These are phyloP conservation scores for Corymbia calophylla DNA, from an alignment of 441 rosid genomes.

Conservation along the genomic window DNA sequence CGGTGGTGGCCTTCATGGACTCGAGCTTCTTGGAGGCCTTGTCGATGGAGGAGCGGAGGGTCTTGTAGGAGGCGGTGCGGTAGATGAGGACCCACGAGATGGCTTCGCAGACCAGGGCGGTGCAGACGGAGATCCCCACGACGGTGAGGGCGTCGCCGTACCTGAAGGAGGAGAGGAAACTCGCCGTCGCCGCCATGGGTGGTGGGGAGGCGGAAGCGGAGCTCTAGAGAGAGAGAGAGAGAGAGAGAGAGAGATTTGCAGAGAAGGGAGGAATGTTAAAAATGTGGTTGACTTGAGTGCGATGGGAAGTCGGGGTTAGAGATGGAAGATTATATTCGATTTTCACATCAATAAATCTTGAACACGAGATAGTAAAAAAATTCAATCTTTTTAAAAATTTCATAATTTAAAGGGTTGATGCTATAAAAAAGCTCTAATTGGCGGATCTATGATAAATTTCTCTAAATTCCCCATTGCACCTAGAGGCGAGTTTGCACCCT, in stretches of 20 bases:
- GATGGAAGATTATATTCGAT: not conserved
- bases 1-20: slow-evolving; percentile 68
- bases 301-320: not conserved
- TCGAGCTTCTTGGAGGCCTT: slow-evolving; percentile 87
- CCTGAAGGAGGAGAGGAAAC: slow-evolving; percentile 18
- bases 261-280: not conserved
- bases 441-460: too few relatives aligned
- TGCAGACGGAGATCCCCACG: slow-evolving; percentile 80
- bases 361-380: not conserved
- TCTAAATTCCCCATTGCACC: too few relatives aligned
- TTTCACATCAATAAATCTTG: not conserved
- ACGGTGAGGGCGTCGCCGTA: slow-evolving; percentile 80
- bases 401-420: too few relatives aligned
- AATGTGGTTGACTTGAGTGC: not conserved
- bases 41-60: slow-evolving; percentile 81
- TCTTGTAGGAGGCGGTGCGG: slow-evolving; percentile 80
- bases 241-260: not conserved
- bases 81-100: slow-evolving; percentile 91
- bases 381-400: too few relatives aligned
- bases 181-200: not conserved
- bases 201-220: not conserved
- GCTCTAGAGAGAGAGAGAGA: not conserved
- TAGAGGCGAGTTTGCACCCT: too few relatives aligned
- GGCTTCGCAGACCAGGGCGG: slow-evolving; percentile 83
- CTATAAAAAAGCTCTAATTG: too few relatives aligned